Evolutionary conservation across 2,329 filamentous ascomycete species (phyloP), one percentile per base, ranked within the genome.

Genomic region (Aspergillus pseudonomiae): DNA sequence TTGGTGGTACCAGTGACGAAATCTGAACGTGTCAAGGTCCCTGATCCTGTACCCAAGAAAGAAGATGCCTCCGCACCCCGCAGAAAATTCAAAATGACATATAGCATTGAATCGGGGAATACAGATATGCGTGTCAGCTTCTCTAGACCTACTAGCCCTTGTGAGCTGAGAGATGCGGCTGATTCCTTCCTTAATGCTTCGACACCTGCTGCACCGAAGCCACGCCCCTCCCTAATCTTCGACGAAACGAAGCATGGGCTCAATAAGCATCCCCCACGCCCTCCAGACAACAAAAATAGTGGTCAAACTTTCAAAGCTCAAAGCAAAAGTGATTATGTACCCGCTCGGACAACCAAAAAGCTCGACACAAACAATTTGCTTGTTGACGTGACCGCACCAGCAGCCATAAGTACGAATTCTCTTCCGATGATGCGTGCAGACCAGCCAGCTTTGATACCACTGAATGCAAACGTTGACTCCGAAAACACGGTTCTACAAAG

Each of bases 401-500:
- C 32, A 6, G 48, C 46, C 41, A 48, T 39, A 32, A 50, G 21
- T 1, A 19, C 45, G 19, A 63, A 34, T n/a, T 6, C 30, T 21
- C 64, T 62, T 6, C 58, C 58, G 6, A 21, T 28, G 4, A n/a
- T 71, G 12, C 59, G 57, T 28, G 66, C 68, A 19, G 45, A 69
- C 34, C 68, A 69, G 28, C 67, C 71, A 10, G 65, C 68, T 10
- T 57, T 72, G 26, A 58, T 69, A 41, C 70, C 72, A 3, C 12
- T 61, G 24, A 63, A 28, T 2, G 21, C 56, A 2, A n/a, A 21
- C 10, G 26, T 21, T 34, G 54, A 39, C 3, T 11, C 14, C n/a
- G 32, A 28, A 19, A 1, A 6, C 21, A 14, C 14, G 50, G 14
- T 5, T n/a, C 14, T 32, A 6, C 26, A 34, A 19, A 45, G 16